phyloP scores from a whole-genome alignment of 495 filamentous ascomycete genomes.

The Hapsidospora chrysogenum region DNA sequence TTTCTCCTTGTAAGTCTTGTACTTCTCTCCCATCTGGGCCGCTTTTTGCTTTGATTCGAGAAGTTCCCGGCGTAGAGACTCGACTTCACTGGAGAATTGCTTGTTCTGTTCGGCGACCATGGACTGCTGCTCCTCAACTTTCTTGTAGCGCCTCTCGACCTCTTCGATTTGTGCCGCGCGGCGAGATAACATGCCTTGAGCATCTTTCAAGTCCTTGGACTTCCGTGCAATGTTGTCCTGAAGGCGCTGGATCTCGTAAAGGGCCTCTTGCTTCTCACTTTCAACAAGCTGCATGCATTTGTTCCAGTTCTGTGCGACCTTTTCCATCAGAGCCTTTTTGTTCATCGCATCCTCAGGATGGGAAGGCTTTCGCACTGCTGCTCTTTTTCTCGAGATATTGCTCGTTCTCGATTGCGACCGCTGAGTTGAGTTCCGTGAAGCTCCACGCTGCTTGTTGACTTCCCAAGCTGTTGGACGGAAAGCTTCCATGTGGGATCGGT shows the following conservation, averaged over 20 bases:
- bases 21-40: neutral
- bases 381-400: conserved; percentile 2
- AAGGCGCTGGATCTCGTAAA: neutral
- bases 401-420: neutral
- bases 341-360: neutral
- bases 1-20: neutral
- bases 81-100: neutral
- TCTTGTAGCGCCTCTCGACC: neutral
- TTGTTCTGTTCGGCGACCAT: neutral
- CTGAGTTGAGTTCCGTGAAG: neutral
- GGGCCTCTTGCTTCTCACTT: neutral
- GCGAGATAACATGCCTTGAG: neutral
- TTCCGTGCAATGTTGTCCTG: neutral
- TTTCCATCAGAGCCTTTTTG: neutral
- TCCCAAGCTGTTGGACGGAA: too few species aligned
- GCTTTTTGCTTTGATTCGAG: neutral
- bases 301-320: neutral
- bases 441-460: neutral
- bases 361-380: neutral
- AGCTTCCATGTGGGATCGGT: too few species aligned
- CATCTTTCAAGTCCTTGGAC: neutral
- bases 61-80: neutral
- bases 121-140: neutral
- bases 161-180: neutral
- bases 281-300: neutral